These are phyloP conservation scores for Coprinopsis sp. DNA, from an alignment of 768 basidiomycete genomes.

Conservation along the genomic window DNA sequence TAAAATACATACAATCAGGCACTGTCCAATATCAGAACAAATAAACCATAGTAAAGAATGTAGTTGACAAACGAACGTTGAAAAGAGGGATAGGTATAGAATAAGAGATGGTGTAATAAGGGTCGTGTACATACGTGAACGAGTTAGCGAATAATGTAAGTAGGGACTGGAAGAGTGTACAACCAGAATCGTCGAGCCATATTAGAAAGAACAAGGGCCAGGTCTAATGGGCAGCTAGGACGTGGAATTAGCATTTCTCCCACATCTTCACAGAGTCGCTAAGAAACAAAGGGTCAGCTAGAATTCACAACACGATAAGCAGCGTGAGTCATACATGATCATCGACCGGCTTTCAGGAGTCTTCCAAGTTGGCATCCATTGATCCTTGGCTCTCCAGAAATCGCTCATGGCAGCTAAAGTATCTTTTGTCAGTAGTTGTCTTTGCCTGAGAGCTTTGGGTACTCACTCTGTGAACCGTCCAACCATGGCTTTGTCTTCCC, in stretches of 20 bases:
- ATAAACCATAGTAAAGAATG: background rate
- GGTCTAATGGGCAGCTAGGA: background rate
- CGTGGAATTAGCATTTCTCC: conserved; percentile 48
- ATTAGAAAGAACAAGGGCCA: background rate
- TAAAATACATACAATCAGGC: no score
- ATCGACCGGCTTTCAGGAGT: conserved; percentile 59
- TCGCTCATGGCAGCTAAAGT: conserved; percentile 61
- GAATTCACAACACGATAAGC: background rate
- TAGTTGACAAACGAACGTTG: background rate
- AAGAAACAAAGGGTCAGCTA: background rate
- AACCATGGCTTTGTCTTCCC: conserved; percentile 78
- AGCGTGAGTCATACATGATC: conserved; percentile 54
- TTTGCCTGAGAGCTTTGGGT: background rate
- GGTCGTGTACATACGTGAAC: background rate
- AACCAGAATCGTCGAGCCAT: background rate
- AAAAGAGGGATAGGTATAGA: background rate
- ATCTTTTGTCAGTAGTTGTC: background rate
- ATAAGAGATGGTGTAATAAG: background rate
- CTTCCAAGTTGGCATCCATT: conserved; percentile 74
- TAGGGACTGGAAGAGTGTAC: background rate
- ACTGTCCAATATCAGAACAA: conserved; percentile 3
- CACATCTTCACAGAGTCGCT: conserved; percentile 81
- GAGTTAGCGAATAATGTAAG: background rate
- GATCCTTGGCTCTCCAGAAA: conserved; percentile 51
- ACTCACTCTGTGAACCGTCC: conserved; percentile 56